A percentile compares a stretch with the other conserved stretches of the same genome.
These are phyloP conservation scores for Gossypium gossypioides DNA, from an alignment of 441 rosid species.

Conservation along the genomic window DNA sequence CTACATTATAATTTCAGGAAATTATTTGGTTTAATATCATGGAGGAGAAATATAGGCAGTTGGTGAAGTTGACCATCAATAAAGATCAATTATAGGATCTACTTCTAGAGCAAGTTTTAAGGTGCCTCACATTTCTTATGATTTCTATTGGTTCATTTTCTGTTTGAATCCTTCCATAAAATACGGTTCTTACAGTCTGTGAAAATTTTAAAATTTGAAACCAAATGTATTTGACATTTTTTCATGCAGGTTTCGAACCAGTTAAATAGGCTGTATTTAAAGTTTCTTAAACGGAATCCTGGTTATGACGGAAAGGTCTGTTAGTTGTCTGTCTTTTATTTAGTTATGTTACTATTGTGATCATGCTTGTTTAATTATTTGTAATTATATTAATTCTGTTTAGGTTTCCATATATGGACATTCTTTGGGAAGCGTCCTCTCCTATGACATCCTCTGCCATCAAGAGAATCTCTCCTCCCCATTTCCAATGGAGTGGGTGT, in stretches of 20 bases:
- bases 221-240: not conserved
- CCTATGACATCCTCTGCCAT: slow-evolving; percentile 94
- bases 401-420: slow-evolving; percentile 91
- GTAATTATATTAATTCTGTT: slow-evolving; percentile 10
- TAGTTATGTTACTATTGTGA: not conserved
- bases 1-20: not conserved
- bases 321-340: not conserved
- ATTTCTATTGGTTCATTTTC: not conserved
- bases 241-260: slow-evolving; percentile 76
- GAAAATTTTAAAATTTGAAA: not conserved
- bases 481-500: slow-evolving; percentile 74
- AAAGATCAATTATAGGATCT: not conserved
- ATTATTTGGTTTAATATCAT: not conserved
- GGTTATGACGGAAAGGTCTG: slow-evolving; percentile 93
- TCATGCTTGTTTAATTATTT: not conserved
- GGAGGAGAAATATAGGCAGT: not conserved
- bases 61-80: not conserved
- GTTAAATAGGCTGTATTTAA: slow-evolving; percentile 60
- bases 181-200: not conserved
- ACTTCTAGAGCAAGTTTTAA: not conserved
- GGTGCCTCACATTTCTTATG: not conserved
- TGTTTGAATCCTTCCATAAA: not conserved
- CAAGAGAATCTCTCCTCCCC: slow-evolving; percentile 77
- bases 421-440: slow-evolving; percentile 91
- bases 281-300: slow-evolving; percentile 80